These are phyloP conservation scores for Aschersonia sp. DNA, from an alignment of 2,329 filamentous ascomycete genomes.

Conservation along the genomic window DNA sequence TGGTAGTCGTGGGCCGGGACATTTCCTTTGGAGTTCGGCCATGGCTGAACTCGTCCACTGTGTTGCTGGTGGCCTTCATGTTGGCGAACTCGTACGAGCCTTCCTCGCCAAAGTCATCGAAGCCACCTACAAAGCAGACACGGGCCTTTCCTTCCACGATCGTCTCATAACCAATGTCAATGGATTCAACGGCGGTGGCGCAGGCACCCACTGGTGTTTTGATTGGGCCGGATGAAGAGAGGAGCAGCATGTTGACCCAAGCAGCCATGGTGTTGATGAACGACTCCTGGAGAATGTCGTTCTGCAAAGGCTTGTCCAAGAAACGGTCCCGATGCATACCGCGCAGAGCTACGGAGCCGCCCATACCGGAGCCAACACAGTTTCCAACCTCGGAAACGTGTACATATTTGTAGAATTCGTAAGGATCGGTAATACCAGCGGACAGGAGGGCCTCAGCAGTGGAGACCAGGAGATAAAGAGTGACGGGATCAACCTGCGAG, in stretches of 20 bases:
- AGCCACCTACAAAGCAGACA: conserved; percentile 93
- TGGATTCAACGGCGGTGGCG: conserved; percentile 89
- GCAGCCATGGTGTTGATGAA: conserved; percentile 99
- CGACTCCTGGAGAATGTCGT: conserved; percentile 96
- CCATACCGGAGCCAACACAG: conserved; percentile 96
- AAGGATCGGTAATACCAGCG: conserved; percentile 93
- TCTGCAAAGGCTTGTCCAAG: conserved; percentile 93
- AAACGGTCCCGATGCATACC: conserved; percentile 98
- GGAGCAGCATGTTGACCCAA: conserved; percentile 97
- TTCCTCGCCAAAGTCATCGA: conserved; percentile 98
- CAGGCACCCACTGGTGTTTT: conserved; percentile 97
- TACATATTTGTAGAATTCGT: conserved; percentile 99
- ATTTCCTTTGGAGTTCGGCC: conserved; percentile 93
- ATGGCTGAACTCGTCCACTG: conserved; percentile 88
- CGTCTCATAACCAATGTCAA: conserved; percentile 96
- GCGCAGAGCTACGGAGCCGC: conserved; percentile 78
- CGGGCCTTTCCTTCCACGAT: conserved; percentile 97
- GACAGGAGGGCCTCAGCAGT: conserved; percentile 84
- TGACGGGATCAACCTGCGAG: conserved; percentile 91
- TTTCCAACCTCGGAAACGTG: conserved; percentile 97
- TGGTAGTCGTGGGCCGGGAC: conserved; percentile 94
- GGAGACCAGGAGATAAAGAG: conserved; percentile 85
- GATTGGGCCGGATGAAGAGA: conserved; percentile 95
- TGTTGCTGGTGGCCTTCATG: conserved; percentile 99
- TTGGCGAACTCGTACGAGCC: conserved; percentile 99